Evolutionary conservation across 805 yeast genomes (phyloP), one percentile per base, ranked within the genome.

Genomic region (Teunomyces barrocoloradensis): DNA sequence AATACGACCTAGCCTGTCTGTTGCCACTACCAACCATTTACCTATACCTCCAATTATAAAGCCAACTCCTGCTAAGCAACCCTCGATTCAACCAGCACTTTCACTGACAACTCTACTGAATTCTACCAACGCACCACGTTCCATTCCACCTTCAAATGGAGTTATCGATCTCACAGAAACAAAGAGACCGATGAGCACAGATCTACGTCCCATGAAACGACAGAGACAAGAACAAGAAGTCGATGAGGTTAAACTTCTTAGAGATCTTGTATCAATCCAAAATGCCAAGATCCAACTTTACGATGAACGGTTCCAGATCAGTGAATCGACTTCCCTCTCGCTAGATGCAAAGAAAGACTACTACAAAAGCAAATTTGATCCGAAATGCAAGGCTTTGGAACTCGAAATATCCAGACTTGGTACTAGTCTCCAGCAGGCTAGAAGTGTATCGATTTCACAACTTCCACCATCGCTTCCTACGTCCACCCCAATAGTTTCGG

Each of bases 271-370:
- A 11, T 12, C 32, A 11, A 18, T 45, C 9, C 48, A 44, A 15
- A 48, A 49, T 10, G 27, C 36, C 23, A 49, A 49, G 30, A 36
- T 49, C 18, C n/a, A 27, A 29, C 41, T 49, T 6, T 45, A 20
- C 18, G 43, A 49, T 12, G 61, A 67, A 42, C 49, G 71, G 41
- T 64, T 65, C 42, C 50, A 57, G 4, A 60, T 63, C 7, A 65
- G 60, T 45, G 73, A 68, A 46, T 68, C 74, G 4, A 65, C 75
- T 1, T 63, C 73, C 5, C 60, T 70, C 9, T 69, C 74, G 4
- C 51, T 66, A 5, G 75, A 70, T 48, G 67, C 66, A 6, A 71
- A 71, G 49, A 53, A 60, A 23, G 50, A 53, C 11, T 68, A 63
- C 56, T 60, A 61, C 34, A 44, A 46, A 28, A 53, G 49, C 20